Base-by-base conservation (phyloP, 1,284 basidiomycete species). In the Microbotryomycetes sp. region DNA sequence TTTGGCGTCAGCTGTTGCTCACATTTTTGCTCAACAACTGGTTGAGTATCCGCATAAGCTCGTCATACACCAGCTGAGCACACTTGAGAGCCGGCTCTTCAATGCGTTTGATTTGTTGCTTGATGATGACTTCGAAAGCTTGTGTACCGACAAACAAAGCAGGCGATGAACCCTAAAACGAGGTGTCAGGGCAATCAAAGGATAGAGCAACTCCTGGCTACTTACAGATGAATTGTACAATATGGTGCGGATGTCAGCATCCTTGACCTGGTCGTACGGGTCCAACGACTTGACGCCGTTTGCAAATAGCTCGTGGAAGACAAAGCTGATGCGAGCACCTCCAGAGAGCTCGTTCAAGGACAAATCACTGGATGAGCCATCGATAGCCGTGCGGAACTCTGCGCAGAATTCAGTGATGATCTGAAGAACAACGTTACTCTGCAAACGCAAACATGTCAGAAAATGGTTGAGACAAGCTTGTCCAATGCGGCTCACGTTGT, bases 241-340 rank as follows among this genome's bases (percentile, higher is more conserved):
- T 69, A 96, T 88, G 2, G 86, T 92, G 52, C 94, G 83, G 74
- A 98, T 97, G 77, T 98, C 94, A 28, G 92, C 89, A 74, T 98
- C 94, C 78, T 97, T 97, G 66, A 97, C 90, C 77, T 93, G 89
- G 76, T 98, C 94, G 72, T 97, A 98, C 2, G 94, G 94, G 79
- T 98, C 94, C 73, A 97, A 91, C 65, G 81, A 85, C 81, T 88
- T 93, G 74, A 98, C 84, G 67, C 94, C 94, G 73, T 89, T 93
- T 78, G 92, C 93, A 82, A 90, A 98, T 60, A 97, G 78, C 76
- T 98, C 94, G 76, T 98, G 94, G 82, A 92, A 98, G 60, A 97
- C 94, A 72, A 97, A 98, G 72, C 87, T 88, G 80, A 98, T 97
- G 77, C 94, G 85, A 31, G 94, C 94, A 78, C 94, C 94, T 73